Evolutionary conservation across 2,329 filamentous ascomycete species (phyloP).

Genomic region (Ophiostoma quercus): DNA sequence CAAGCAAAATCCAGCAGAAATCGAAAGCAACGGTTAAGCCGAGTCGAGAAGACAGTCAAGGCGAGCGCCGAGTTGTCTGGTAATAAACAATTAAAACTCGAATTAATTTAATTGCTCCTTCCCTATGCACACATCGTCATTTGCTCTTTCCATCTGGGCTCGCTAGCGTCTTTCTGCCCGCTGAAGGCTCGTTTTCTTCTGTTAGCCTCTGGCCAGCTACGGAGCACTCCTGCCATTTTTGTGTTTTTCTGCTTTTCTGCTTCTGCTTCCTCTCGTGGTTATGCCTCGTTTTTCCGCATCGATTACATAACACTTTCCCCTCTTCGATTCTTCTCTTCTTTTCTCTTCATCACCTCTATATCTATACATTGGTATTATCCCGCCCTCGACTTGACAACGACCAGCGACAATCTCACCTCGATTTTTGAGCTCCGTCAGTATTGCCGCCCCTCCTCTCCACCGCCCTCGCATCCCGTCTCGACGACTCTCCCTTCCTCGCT

Average conservation of each 20-base stretch:
- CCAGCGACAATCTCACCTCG: background rate
- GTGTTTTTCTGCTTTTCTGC: slow-evolving; percentile 11
- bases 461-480: background rate
- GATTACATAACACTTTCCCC: slow-evolving; percentile 3
- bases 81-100: slow-evolving; percentile 1
- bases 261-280: background rate
- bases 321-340: background rate
- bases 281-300: background rate
- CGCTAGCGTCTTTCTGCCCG: slow-evolving; percentile 19
- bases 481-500: background rate
- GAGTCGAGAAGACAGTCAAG: too few relatives aligned
- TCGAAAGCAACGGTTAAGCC: too few relatives aligned
- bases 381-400: background rate
- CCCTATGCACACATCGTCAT: slow-evolving; percentile 20
- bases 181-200: background rate
- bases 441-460: slow-evolving; percentile 14
- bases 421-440: slow-evolving; percentile 13
- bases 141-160: slow-evolving; percentile 16
- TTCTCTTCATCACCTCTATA: background rate
- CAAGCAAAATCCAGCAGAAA: too few relatives aligned
- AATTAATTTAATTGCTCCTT: slow-evolving; percentile 5
- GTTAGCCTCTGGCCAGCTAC: background rate
- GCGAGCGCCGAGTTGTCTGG: too few relatives aligned
- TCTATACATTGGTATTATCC: too few relatives aligned
- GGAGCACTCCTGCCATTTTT: slow-evolving; percentile 17